These are phyloP conservation scores for Coemansia sp. DNA, from an alignment of 192 early-diverging fungal species.

Conservation along the genomic window DNA sequence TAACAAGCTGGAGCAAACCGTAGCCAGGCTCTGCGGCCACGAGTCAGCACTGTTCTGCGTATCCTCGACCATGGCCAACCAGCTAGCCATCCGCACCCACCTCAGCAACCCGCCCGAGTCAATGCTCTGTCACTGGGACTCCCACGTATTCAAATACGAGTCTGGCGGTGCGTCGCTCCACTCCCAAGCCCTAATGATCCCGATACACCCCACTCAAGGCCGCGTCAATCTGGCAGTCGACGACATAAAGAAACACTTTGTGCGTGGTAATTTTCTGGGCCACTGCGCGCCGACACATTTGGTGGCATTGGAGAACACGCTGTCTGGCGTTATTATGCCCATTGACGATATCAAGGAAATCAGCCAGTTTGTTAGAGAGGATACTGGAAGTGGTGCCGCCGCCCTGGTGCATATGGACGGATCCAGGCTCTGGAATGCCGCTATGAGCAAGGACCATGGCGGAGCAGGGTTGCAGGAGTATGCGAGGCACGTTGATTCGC, in stretches of 20 bases:
- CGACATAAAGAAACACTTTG: constrained; percentile 61
- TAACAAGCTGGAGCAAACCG: constrained; percentile 67
- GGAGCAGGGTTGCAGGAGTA: constrained; percentile 73
- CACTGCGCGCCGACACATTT: constrained; percentile 81
- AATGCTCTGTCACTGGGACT: constrained; percentile 72
- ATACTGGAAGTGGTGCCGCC: too few relatives aligned
- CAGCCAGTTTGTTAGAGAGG: neutral
- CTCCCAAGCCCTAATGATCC: constrained; percentile 70
- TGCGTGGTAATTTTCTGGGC: constrained; percentile 64
- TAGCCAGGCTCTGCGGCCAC: constrained; percentile 75
- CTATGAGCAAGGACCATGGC: constrained; percentile 23
- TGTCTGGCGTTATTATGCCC: constrained; percentile 83
- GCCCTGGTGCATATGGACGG: constrained; percentile 86
- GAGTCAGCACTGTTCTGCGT: constrained; percentile 82
- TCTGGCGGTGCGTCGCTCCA: constrained; percentile 81
- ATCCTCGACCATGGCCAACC: constrained; percentile 83
- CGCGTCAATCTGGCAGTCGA: constrained; percentile 66
- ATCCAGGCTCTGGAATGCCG: constrained; percentile 90
- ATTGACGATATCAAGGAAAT: constrained; percentile 75
- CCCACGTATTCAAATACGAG: constrained; percentile 83
- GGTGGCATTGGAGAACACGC: constrained; percentile 88
- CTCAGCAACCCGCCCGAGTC: constrained; percentile 78
- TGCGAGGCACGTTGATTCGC: constrained; percentile 75
- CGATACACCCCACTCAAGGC: constrained; percentile 58
- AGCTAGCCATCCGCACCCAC: constrained; percentile 79